Evolutionary conservation across 345 rosid species (phyloP).

Genomic region (Barbarea vulgaris): DNA sequence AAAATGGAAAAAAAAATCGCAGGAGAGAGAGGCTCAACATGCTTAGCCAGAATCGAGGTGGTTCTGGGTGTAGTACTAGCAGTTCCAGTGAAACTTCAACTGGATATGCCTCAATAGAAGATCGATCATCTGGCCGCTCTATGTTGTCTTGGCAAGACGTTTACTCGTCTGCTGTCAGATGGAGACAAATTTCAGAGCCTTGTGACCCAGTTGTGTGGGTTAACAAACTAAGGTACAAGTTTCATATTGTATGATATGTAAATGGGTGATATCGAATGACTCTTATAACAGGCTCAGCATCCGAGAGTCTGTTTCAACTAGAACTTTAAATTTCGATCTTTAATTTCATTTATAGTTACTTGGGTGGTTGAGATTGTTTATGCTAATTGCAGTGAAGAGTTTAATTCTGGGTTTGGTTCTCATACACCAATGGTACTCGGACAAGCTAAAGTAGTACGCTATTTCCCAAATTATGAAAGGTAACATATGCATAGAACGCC

Average conservation of each 20-base stretch:
- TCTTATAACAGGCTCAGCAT: neutral
- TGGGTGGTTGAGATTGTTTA: conserved; percentile 12
- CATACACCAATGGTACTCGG: conserved; percentile 93
- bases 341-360: neutral
- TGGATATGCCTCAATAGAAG: conserved; percentile 64
- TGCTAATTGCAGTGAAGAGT: conserved; percentile 75
- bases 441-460: conserved; percentile 87
- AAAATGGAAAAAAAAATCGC: conserved; percentile 65
- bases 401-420: conserved; percentile 95
- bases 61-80: conserved; percentile 94
- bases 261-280: neutral
- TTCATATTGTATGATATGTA: neutral
- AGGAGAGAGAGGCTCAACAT: conserved; percentile 70
- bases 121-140: conserved; percentile 60
- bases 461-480: conserved; percentile 81
- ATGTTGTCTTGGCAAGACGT: conserved; percentile 84
- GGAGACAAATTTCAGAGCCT: conserved; percentile 99
- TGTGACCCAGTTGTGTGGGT: conserved; percentile 99
- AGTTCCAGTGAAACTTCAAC: conserved; percentile 67
- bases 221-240: conserved; percentile 74
- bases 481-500: conserved; percentile 32
- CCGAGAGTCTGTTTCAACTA: conserved; percentile 3
- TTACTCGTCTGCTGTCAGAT: conserved; percentile 80
- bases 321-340: neutral
- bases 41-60: conserved; percentile 92